Conservation (phyloP, 495 filamentous ascomycete species). For the Penicillium pulvis region DNA sequence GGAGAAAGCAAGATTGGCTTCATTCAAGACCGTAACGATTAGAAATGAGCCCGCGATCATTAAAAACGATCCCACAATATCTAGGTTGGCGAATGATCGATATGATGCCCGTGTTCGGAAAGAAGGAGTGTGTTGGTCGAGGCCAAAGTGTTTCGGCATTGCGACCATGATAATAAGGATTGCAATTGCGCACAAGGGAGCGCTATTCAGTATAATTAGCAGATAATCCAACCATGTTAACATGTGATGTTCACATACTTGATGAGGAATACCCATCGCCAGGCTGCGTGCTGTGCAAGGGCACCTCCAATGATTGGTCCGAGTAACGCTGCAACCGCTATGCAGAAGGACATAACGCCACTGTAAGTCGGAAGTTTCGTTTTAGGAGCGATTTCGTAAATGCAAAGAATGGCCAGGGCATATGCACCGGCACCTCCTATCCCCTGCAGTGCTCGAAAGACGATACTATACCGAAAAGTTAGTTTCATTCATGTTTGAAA, state of each 20-base stretch:
- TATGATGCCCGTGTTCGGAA: constrained; percentile 33
- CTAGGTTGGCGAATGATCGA: constrained; percentile 41
- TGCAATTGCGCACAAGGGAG: constrained; percentile 25
- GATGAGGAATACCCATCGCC: constrained; percentile 67
- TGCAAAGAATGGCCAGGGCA: constrained; percentile 49
- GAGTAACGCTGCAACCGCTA: constrained; percentile 38
- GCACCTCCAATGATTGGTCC: constrained; percentile 64
- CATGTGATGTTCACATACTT: constrained; percentile 41
- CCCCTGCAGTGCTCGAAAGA: constrained; percentile 59
- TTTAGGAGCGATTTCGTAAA: constrained; percentile 52
- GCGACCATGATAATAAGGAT: constrained; percentile 23
- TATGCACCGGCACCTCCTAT: constrained; percentile 57
- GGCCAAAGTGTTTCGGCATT: constrained; percentile 34
- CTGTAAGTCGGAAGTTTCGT: constrained; percentile 47
- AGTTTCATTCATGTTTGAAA: neutral
- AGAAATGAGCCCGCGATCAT: constrained; percentile 57
- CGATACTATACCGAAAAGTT: constrained; percentile 40
- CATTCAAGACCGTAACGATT: constrained; percentile 59
- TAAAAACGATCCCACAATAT: constrained; percentile 58
- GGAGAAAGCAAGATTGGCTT: constrained; percentile 51
- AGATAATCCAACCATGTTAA: neutral
- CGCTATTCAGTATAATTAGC: constrained; percentile 13
- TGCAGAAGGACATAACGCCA: constrained; percentile 47
- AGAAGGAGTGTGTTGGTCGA: constrained; percentile 29
- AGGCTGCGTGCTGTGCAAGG: constrained; percentile 54